A percentile compares a stretch with the other conserved stretches of the same genome.
Conservation (phyloP, 768 basidiomycete species). For the Lenzites betulinus region DNA sequence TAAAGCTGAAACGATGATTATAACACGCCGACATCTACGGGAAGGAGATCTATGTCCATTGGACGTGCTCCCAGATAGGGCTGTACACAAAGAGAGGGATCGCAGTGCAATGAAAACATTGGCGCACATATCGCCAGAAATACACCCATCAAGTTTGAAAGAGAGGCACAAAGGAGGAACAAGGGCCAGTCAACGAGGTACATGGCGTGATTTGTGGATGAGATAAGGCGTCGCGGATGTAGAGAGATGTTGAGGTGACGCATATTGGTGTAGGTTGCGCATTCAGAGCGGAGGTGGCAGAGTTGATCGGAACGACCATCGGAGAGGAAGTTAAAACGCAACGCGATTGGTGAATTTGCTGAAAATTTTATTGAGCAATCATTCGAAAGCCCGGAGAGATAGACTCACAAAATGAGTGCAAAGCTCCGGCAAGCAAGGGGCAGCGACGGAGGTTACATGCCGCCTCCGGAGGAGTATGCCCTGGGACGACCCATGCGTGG, state of each 20-base stretch:
- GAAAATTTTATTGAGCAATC: too few relatives aligned
- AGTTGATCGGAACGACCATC: neutral
- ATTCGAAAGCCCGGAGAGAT: too few relatives aligned
- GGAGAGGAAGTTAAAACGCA: too few relatives aligned
- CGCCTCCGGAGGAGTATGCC: conserved; percentile 19
- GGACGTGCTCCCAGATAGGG: neutral
- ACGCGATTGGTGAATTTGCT: too few relatives aligned
- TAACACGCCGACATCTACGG: neutral
- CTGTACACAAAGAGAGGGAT: neutral
- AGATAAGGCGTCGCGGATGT: neutral
- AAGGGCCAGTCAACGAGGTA: neutral
- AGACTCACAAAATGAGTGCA: neutral
- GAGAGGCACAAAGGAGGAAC: neutral
- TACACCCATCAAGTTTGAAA: neutral
- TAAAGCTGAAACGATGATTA: neutral
- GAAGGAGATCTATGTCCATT: neutral
- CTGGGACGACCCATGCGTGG: conserved; percentile 17
- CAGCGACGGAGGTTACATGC: conserved; percentile 1
- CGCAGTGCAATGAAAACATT: neutral
- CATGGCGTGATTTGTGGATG: neutral
- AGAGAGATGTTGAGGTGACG: neutral
- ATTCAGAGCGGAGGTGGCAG: conserved; percentile 4
- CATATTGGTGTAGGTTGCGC: neutral
- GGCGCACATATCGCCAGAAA: neutral
- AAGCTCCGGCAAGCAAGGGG: neutral